Evolutionary conservation across 1,284 basidiomycete genomes (phyloP).

Genomic region (Cystobasidium pallidum): DNA sequence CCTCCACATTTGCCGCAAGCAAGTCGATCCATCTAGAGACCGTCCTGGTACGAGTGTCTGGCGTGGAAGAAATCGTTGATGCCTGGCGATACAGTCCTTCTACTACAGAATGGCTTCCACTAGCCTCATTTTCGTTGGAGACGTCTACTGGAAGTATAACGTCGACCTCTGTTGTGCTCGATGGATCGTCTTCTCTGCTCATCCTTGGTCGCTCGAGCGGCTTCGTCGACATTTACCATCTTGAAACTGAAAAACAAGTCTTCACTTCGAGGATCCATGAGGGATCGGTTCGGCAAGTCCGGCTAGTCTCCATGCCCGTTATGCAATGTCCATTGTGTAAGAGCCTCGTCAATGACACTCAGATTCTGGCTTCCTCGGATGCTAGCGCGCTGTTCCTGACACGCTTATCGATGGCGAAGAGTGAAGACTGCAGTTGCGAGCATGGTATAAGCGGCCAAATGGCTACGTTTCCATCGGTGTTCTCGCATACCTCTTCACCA

Average conservation of each 20-base stretch:
- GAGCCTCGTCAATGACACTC: neutral
- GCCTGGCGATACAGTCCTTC: constrained; percentile 10
- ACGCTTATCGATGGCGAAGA: neutral
- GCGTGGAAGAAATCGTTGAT: neutral
- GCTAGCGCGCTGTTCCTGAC: neutral
- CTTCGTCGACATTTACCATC: constrained; percentile 6
- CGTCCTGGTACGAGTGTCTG: constrained; percentile 59
- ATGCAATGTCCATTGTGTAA: constrained; percentile 20
- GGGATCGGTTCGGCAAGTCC: constrained; percentile 7
- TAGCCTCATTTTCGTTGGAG: neutral
- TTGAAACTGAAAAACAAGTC: constrained; percentile 6
- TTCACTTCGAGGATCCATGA: constrained; percentile 3
- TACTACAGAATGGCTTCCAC: neutral
- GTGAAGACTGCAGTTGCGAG: constrained; percentile 18
- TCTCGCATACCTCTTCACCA: constrained; percentile 24
- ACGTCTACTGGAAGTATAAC: neutral
- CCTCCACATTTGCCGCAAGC: constrained; percentile 62
- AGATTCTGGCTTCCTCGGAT: constrained; percentile 6
- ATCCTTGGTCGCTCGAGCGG: constrained; percentile 13
- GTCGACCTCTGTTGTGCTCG: neutral
- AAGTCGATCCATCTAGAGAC: constrained; percentile 2
- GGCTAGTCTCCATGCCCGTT: neutral
- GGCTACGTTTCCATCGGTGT: neutral
- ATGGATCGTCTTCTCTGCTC: constrained; percentile 2
- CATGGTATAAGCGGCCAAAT: constrained; percentile 1